Base-by-base conservation (phyloP, 345 rosid genomes). In the Gossypium longicalyx region DNA sequence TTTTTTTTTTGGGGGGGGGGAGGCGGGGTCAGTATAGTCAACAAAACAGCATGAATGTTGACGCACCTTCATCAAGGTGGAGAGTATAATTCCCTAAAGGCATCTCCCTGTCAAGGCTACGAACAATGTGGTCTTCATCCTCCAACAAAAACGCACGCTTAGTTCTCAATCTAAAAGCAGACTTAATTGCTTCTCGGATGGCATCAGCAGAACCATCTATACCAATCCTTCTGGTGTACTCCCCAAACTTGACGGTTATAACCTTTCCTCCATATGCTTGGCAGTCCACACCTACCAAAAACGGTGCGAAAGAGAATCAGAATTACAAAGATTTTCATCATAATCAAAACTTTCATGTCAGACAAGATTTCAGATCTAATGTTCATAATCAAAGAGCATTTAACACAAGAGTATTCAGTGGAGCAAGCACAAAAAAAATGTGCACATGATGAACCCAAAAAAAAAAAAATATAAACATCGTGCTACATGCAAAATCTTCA, bases 91-190 rank as follows among this genome's bases (percentile, higher is more conserved):
- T 93, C 67, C 98, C 99, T 77, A 90, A 59, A 71, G 99, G 99
- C 99, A 95, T 93, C 74, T 93, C 98, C 81, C 93, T 80, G 81
- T 93, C 99, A 62, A 95, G 91, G 79, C 92, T 80, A 12, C 97
- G 90, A 73, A 91, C 82, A 69, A 93, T 77, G 79, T 89, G 96
- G 67, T 90, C 94, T 84, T 95, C 98, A 83, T 93, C 99, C 85
- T 95, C 99, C 83, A 95, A 79, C 98, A 97, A 93, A 83, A 95
- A 95, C 48, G 97, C 98, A n/a, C 98, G 89, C 73, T 85, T 88
- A 2, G 94, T 95, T 83, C 98, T 86, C 74, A 95, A 78, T 70
- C 99, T 83, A 76, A 95, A 93, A 74, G 97, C 90, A 34, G 90
- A 90, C 76, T 83, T 93, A 77, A 93, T 87, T 13, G 98, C 90